Base-by-base conservation (phyloP, 257 asterid genomes). In the Jasminum sambac region DNA sequence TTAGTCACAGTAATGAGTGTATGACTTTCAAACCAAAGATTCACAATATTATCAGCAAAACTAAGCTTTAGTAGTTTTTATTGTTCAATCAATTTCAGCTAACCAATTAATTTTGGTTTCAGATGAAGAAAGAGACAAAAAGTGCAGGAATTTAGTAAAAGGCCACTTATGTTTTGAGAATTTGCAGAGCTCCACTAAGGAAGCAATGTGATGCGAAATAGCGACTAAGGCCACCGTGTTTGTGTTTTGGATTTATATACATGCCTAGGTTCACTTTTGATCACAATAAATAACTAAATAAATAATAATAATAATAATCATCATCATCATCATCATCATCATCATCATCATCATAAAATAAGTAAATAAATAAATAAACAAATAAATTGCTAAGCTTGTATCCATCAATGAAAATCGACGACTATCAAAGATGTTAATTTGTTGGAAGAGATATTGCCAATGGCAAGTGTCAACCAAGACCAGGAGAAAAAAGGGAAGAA, bases 191-290 rank as follows among this genome's bases (percentile, higher is more conserved):
- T 19, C 10, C 61, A 19, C 14, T 52, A 52, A 52, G 30, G 61
- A 6, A 19, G 61, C 23, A 43, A 55, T 55, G 19, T 55, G 61
- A 55, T 8, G 6, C 61, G 30, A 55, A 55, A 55, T 8, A 52
- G 14, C 9, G 14, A 8, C 25, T 9, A 52, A 52, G 34, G 30
- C 30, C 58, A 2, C 3, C 13, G 14, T 55, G 61, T 55, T 6
- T 50, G 13, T 55, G 61, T 55, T 55, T 21, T 55, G 61, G 61
- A 8, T 1, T 19, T 23, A 21, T 13, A 13, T 6, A 8, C 61
- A 21, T 55, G 61, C 61, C 26, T 55, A 21, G 61, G 61, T 55
- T 55, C 61, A 19, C 61, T 17, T 55, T 55, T 55, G 61, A 21
- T 5, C 61, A 52, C 8, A 11, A 48, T 48, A 10, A 17, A 48